A percentile compares a stretch with the other conserved stretches of the same genome.
Evolutionary conservation across 164 flowering plant species (phyloP).

Genomic region (Vitis cinerea): DNA sequence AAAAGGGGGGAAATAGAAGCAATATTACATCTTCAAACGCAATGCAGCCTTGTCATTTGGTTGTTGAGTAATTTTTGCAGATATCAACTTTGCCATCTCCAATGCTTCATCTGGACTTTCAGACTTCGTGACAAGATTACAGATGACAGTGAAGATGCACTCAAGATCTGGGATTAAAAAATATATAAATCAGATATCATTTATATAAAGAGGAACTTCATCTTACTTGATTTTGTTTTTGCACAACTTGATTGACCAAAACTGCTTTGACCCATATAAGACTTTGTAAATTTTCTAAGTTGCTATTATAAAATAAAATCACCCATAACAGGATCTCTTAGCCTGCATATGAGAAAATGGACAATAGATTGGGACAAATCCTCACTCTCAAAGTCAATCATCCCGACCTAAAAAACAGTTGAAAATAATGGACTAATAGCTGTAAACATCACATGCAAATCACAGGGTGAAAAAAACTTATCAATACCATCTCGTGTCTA

Average conservation of each 20-base stretch:
- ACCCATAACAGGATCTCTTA: neutral
- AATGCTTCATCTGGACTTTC: slow-evolving; percentile 66
- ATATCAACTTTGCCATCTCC: slow-evolving; percentile 81
- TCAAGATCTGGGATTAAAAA: slow-evolving; percentile 63
- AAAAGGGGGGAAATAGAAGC: neutral
- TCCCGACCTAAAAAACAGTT: too few species aligned
- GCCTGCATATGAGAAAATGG: neutral
- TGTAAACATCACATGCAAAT: too few species aligned
- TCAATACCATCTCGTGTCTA: too few species aligned
- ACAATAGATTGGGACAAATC: too few species aligned
- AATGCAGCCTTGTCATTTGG: slow-evolving; percentile 83
- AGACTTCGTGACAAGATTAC: slow-evolving; percentile 81
- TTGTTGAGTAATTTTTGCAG: slow-evolving; percentile 60
- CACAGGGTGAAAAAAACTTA: too few species aligned
- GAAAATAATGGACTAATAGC: too few species aligned
- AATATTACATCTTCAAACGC: slow-evolving; percentile 82
- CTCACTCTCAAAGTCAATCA: too few species aligned
- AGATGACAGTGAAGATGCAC: slow-evolving; percentile 77
- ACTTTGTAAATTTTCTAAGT: too few species aligned
- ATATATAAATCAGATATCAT: neutral
- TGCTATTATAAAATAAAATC: too few species aligned
- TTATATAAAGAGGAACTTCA: neutral
- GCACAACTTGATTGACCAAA: too few species aligned
- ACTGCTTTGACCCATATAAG: too few species aligned
- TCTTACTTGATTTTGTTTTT: too few species aligned